Evolutionary conservation across 441 rosid species (phyloP).

Genomic region (Gossypium trilobum): DNA sequence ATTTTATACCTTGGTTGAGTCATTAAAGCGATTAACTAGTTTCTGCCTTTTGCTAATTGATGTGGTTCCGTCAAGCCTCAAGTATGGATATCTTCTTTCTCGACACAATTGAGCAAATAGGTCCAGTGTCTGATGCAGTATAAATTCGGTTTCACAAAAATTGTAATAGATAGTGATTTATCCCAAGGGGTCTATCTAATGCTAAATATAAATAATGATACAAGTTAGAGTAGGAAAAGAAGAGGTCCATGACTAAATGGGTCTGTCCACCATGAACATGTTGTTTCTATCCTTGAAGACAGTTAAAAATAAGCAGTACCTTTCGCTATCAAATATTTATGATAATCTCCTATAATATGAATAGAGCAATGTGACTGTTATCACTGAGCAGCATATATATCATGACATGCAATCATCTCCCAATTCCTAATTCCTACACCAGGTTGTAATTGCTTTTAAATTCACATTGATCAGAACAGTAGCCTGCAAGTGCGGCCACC

Average conservation of each 20-base stretch:
- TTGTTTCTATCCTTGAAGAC: neutral
- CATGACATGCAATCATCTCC: neutral
- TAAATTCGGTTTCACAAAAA: slow-evolving; percentile 5
- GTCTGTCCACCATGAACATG: neutral
- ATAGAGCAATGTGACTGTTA: neutral
- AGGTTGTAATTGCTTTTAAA: neutral
- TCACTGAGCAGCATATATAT: neutral
- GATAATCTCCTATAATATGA: neutral
- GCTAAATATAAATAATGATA: neutral
- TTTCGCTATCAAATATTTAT: neutral
- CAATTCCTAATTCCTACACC: neutral
- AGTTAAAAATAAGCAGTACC: neutral
- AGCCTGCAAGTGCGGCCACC: neutral
- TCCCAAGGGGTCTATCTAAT: slow-evolving; percentile 1
- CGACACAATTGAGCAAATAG: slow-evolving; percentile 94
- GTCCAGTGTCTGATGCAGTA: slow-evolving; percentile 72
- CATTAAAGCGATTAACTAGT: slow-evolving; percentile 83
- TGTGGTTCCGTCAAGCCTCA: slow-evolving; percentile 92
- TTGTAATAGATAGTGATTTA: neutral
- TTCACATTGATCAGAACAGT: neutral
- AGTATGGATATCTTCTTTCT: slow-evolving; percentile 87
- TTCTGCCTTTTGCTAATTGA: slow-evolving; percentile 93
- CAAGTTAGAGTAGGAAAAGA: neutral
- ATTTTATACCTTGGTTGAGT: slow-evolving; percentile 56
- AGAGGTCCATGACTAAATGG: neutral